Base-by-base conservation (phyloP, 2,329 filamentous ascomycete species). In the Aspergillus sp. region DNA sequence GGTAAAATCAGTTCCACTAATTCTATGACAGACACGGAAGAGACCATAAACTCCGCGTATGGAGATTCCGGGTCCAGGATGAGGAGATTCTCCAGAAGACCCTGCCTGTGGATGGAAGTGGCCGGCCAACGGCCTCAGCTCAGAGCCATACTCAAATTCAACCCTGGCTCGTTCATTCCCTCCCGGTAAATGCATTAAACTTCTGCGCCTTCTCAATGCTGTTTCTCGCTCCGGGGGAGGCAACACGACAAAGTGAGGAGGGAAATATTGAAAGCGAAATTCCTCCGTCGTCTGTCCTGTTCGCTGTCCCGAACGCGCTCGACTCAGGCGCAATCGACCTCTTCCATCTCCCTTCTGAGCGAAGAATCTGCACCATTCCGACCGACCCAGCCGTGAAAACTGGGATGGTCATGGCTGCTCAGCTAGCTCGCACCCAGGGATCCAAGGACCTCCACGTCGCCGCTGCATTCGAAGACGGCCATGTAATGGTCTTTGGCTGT, bases 181-280 rank as follows among this genome's bases (percentile, higher is more conserved):
- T 99, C 5, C 82, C 90, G 5, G 91, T 98, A 44, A 97, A 97
- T 69, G 91, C 93, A 1, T 84, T 98, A 77, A 99, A 98, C 70
- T 99, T 98, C 72, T 99, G 95, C 88, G 87, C 69, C 59, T 79
- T 58, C 70, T 75, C 62, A 6, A 70, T 68, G 44, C 59, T 60
- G 7, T 66, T 73, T 6, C 62, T 72, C 17, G 6, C 48, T 0
- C 15, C 33, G 2, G 21, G n/a, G 33, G 8, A 17, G 14, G 12
- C 5, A 8, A 4, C 27, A n/a, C 9, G 8, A 21, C 14, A 40
- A 27, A 35, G 14, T 12, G 31, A 43, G 24, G 39, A 43, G 6
- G 7, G 3, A 17, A 21, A 24, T n/a, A 21, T 19, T 15, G 35
- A 21, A 39, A 24, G 17, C 19, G 40, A 33, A 17, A 41, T 21